These are phyloP conservation scores for Aspergillus uvarum DNA, from an alignment of 2,329 filamentous ascomycete species.

Conservation along the genomic window DNA sequence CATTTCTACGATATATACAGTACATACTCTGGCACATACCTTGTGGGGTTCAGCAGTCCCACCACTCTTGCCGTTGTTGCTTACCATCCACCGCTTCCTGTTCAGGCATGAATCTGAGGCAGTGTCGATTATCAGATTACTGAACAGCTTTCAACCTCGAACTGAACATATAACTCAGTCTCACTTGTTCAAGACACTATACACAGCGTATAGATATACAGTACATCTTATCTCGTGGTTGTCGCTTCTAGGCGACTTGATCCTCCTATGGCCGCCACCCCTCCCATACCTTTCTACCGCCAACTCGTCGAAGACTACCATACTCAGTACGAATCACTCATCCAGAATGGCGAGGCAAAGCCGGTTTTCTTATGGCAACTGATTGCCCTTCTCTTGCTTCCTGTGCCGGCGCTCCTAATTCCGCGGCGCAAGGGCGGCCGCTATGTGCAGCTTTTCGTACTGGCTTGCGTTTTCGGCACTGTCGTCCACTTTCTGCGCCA, in stretches of 20 bases:
- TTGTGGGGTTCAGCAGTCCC: too few relatives aligned
- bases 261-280: constrained; percentile 27
- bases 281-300: constrained; percentile 26
- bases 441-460: constrained; percentile 48
- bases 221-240: background rate
- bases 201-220: background rate
- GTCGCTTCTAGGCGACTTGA: background rate
- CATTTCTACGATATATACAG: too few relatives aligned
- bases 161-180: background rate
- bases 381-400: constrained; percentile 30
- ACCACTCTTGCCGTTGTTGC: too few relatives aligned
- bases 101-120: too few relatives aligned
- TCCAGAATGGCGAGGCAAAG: constrained; percentile 30
- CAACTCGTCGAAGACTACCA: constrained; percentile 27
- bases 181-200: too few relatives aligned
- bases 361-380: constrained; percentile 40
- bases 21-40: too few relatives aligned
- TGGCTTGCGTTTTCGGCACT: constrained; percentile 44
- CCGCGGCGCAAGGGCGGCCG: constrained; percentile 42
- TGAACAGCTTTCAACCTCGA: background rate
- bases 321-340: constrained; percentile 22
- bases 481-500: constrained; percentile 46
- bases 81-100: too few relatives aligned
- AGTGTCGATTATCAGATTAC: too few relatives aligned
- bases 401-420: constrained; percentile 53